phyloP scores from a whole-genome alignment of 306 rosid species.

The Hippophae gyantsensis region DNA sequence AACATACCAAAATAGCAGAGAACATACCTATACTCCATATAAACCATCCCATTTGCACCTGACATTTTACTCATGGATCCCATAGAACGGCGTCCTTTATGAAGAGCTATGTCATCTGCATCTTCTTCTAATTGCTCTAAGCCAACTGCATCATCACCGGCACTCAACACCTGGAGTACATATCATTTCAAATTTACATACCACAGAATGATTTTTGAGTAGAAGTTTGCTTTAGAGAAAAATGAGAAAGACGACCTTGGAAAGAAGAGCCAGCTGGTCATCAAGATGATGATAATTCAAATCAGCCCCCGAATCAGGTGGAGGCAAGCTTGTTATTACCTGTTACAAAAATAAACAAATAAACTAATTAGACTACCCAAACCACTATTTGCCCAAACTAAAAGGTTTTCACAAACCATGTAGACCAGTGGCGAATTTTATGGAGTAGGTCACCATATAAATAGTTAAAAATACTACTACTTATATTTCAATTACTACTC shows the following conservation, averaged over 20 bases:
- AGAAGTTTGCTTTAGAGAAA: slow-evolving; percentile 8
- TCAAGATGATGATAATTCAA: slow-evolving; percentile 65
- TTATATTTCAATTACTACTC: too few relatives aligned
- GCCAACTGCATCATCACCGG: slow-evolving; percentile 87
- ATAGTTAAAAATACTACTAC: too few relatives aligned
- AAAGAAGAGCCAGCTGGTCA: slow-evolving; percentile 82
- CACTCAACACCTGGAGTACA: slow-evolving; percentile 58
- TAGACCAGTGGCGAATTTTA: too few relatives aligned
- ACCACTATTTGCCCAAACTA: background rate
- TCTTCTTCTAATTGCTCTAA: slow-evolving; percentile 89
- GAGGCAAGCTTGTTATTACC: slow-evolving; percentile 98
- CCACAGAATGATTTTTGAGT: background rate
- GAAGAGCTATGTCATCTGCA: slow-evolving; percentile 74
- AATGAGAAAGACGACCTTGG: slow-evolving; percentile 42
- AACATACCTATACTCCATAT: slow-evolving; percentile 83
- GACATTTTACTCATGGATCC: slow-evolving; percentile 94
- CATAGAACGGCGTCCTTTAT: slow-evolving; percentile 48
- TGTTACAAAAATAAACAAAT: slow-evolving; percentile 25
- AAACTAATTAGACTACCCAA: slow-evolving; percentile 5
- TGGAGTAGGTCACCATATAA: too few relatives aligned
- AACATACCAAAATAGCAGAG: background rate
- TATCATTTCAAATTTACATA: slow-evolving; percentile 1
- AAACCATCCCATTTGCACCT: slow-evolving; percentile 84
- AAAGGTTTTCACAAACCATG: too few relatives aligned
- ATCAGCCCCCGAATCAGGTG: slow-evolving; percentile 60